Evolutionary conservation across 2,329 filamentous ascomycete species (phyloP).

Genomic region (Cladosporium sp.): DNA sequence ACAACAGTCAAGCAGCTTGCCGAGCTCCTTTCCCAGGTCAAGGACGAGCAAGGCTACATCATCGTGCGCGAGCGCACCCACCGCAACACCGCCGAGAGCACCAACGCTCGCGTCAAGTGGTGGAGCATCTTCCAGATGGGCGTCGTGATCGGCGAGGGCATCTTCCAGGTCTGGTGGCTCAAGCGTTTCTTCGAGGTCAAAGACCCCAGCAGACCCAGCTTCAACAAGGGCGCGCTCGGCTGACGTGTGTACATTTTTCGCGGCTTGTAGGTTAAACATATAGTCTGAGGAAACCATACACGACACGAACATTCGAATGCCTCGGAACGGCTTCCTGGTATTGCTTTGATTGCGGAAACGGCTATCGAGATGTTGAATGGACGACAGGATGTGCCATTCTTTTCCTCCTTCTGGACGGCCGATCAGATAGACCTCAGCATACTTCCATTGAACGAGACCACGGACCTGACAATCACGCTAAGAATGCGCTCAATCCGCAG

Average conservation of each 20-base stretch:
- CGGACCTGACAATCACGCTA: too few species aligned
- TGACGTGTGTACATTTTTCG: conserved; percentile 15
- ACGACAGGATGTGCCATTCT: too few species aligned
- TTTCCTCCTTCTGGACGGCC: too few species aligned
- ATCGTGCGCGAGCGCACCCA: conserved; percentile 91
- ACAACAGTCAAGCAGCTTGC: conserved; percentile 68
- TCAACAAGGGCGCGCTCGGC: conserved; percentile 25
- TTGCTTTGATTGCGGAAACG: not conserved
- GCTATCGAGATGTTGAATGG: not conserved
- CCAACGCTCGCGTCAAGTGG: conserved; percentile 96
- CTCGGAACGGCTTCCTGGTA: not conserved
- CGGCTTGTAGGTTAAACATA: conserved; percentile 33
- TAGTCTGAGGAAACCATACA: conserved; percentile 25
- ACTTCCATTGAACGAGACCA: too few species aligned
- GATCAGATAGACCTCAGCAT: too few species aligned
- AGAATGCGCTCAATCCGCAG: too few species aligned
- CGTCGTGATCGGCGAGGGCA: conserved; percentile 80
- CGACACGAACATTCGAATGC: not conserved
- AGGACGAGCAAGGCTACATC: conserved; percentile 97
- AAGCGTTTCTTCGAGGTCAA: conserved; percentile 64
- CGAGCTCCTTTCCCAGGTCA: conserved; percentile 82
- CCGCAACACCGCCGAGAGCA: conserved; percentile 97
- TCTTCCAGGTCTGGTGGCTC: conserved; percentile 99
- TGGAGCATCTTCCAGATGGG: conserved; percentile 97
- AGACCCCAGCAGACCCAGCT: conserved; percentile 23